phyloP scores from a whole-genome alignment of 768 basidiomycete species.

The Lactarius evosmus region DNA sequence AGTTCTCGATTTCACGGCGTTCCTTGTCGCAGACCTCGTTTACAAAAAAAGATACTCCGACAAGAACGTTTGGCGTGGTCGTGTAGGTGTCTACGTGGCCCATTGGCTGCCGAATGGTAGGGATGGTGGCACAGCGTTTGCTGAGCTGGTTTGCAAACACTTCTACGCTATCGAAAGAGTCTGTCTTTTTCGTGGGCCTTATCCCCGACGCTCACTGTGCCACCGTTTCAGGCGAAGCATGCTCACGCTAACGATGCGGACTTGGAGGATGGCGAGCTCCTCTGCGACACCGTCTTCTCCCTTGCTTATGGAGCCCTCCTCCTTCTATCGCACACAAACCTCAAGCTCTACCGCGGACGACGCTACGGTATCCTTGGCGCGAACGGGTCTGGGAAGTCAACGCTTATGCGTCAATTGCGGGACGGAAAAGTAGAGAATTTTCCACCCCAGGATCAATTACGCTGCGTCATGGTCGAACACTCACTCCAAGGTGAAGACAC shows the following conservation, averaged over 20 bases:
- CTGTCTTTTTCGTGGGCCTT: slow-evolving; percentile 12
- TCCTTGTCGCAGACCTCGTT: slow-evolving; percentile 75
- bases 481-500: slow-evolving; percentile 92
- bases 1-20: slow-evolving; percentile 68
- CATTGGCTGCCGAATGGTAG: slow-evolving; percentile 56
- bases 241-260: slow-evolving; percentile 41
- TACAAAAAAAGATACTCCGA: slow-evolving; percentile 55
- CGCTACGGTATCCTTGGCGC: slow-evolving; percentile 94
- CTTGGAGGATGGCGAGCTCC: slow-evolving; percentile 74
- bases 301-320: slow-evolving; percentile 93
- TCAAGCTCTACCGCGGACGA: slow-evolving; percentile 84
- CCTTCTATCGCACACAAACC: slow-evolving; percentile 88
- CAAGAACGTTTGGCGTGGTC: slow-evolving; percentile 59
- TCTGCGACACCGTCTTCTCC: slow-evolving; percentile 93
- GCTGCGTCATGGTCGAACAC: slow-evolving; percentile 97
- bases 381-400: slow-evolving; percentile 97
- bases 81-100: slow-evolving; percentile 65
- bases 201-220: slow-evolving; percentile 7
- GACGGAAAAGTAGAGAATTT: slow-evolving; percentile 97
- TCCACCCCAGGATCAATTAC: slow-evolving; percentile 80
- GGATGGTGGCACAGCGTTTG: slow-evolving; percentile 48
- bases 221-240: slow-evolving; percentile 51
- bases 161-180: slow-evolving; percentile 76
- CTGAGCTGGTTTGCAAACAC: slow-evolving; percentile 63
- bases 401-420: slow-evolving; percentile 91